phyloP scores from a whole-genome alignment of 805 yeast genomes.

The Candida verbasci region DNA sequence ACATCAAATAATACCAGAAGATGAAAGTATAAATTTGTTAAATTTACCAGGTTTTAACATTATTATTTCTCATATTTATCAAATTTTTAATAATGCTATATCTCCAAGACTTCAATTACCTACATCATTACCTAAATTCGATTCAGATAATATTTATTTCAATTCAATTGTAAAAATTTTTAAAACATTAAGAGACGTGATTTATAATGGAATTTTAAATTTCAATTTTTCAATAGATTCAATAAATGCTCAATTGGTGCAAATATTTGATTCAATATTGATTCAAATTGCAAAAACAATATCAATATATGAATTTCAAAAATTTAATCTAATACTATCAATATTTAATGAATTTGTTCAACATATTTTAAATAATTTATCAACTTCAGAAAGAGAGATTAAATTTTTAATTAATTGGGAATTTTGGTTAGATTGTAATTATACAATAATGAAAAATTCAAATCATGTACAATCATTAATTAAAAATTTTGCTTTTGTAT shows the following conservation, averaged over 20 bases:
- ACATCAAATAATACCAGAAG: slow-evolving; percentile 7
- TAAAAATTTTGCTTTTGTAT: slow-evolving; percentile 60
- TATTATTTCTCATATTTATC: slow-evolving; percentile 44
- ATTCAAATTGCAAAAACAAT: slow-evolving; percentile 30
- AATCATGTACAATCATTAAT: slow-evolving; percentile 60
- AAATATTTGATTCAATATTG: slow-evolving; percentile 30
- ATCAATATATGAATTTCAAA: slow-evolving; percentile 34
- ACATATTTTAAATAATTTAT: slow-evolving; percentile 21
- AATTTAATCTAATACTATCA: slow-evolving; percentile 37
- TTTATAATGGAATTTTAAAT: slow-evolving; percentile 14
- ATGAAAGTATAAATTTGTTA: slow-evolving; percentile 9
- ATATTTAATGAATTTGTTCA: slow-evolving; percentile 36
- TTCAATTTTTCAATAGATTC: slow-evolving; percentile 6
- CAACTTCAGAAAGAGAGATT: slow-evolving; percentile 4
- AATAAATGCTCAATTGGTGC: slow-evolving; percentile 13
- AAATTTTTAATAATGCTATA: slow-evolving; percentile 33
- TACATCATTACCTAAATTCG: slow-evolving; percentile 7
- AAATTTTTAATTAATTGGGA: slow-evolving; percentile 53
- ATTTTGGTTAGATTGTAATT: slow-evolving; percentile 65
- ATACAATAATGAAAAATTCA: slow-evolving; percentile 54
- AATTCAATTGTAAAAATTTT: slow-evolving; percentile 38
- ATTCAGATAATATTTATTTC: slow-evolving; percentile 24
- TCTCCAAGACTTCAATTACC: no score
- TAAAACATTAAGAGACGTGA: slow-evolving; percentile 34
- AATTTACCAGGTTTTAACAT: slow-evolving; percentile 44